Conservation (phyloP, 2,329 filamentous ascomycete genomes). For the Cryphonectria radicalis region DNA sequence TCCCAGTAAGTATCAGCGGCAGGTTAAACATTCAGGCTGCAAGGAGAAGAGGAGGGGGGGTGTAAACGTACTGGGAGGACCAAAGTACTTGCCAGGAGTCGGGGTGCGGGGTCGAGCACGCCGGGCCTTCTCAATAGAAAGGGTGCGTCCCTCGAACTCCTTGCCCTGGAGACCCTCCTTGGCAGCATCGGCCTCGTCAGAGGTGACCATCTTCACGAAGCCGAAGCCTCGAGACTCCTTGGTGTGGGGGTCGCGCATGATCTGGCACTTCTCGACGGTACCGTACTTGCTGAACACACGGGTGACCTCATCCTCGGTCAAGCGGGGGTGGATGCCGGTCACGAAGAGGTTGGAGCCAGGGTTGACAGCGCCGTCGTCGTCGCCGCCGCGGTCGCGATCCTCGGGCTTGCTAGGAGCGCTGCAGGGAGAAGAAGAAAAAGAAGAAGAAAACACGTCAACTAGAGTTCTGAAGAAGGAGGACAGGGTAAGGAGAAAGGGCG, state of each 20-base stretch:
- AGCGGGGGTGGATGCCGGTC: slow-evolving; percentile 92
- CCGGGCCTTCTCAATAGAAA: slow-evolving; percentile 99
- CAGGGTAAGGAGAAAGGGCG: slow-evolving; percentile 28
- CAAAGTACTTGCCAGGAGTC: slow-evolving; percentile 98
- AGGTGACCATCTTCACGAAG: slow-evolving; percentile 98
- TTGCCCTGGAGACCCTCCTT: slow-evolving; percentile 96
- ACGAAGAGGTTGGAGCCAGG: slow-evolving; percentile 98
- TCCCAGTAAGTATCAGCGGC: slow-evolving; percentile 29
- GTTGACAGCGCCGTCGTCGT: slow-evolving; percentile 75
- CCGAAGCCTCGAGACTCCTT: slow-evolving; percentile 99
- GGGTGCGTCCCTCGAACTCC: slow-evolving; percentile 88
- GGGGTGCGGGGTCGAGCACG: slow-evolving; percentile 93
- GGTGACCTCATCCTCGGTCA: slow-evolving; percentile 87
- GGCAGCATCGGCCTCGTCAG: slow-evolving; percentile 93
- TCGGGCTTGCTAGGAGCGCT: slow-evolving; percentile 56
- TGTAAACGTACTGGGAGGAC: slow-evolving; percentile 79
- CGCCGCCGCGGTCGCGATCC: slow-evolving; percentile 48
- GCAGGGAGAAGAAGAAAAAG: neutral
- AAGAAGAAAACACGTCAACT: too few species aligned
- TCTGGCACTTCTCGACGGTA: slow-evolving; percentile 98
- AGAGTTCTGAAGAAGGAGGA: too few species aligned
- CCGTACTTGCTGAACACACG: slow-evolving; percentile 99
- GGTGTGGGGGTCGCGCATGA: slow-evolving; percentile 98
- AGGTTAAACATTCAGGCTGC: slow-evolving; percentile 43
- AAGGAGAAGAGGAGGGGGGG: neutral